These are phyloP conservation scores for Zymoseptoria crescenta DNA, from an alignment of 2,329 filamentous ascomycete species.

Conservation along the genomic window DNA sequence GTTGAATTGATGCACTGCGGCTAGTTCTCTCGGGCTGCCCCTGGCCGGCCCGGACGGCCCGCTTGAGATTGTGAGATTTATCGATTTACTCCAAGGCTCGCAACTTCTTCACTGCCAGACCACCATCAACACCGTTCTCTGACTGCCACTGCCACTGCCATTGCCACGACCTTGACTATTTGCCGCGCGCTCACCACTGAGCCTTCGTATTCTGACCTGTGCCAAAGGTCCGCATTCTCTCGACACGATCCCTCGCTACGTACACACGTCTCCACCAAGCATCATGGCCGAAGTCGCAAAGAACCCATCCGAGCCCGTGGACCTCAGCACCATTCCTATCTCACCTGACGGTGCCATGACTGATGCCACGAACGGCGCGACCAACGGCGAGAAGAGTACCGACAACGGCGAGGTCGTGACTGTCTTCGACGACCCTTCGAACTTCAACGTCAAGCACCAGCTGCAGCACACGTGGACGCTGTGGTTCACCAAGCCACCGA, in stretches of 20 bases:
- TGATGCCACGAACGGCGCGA: constrained; percentile 40
- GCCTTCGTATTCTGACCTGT: not conserved
- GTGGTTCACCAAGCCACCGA: constrained; percentile 98
- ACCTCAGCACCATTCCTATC: constrained; percentile 49
- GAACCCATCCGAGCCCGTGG: constrained; percentile 35
- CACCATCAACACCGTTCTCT: not conserved
- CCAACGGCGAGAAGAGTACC: constrained; percentile 34
- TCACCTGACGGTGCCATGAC: constrained; percentile 42
- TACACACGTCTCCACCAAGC: constrained; percentile 1
- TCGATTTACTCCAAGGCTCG: not conserved
- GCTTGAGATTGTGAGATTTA: not conserved
- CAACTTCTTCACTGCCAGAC: not conserved
- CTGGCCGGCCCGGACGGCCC: not conserved
- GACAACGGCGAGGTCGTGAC: constrained; percentile 61
- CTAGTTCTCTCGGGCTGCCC: too few relatives aligned
- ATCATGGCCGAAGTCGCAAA: constrained; percentile 28
- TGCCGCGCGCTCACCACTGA: constrained; percentile 3
- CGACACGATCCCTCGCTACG: not conserved
- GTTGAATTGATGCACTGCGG: not conserved
- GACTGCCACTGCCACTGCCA: not conserved
- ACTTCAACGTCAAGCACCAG: constrained; percentile 99
- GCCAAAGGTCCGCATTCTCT: not conserved
- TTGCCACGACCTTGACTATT: constrained; percentile 2
- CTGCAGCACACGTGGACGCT: constrained; percentile 96
- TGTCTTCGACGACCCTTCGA: constrained; percentile 95